Evolutionary conservation across 345 rosid species (phyloP).

Genomic region (Eucalyptus dawsonii): DNA sequence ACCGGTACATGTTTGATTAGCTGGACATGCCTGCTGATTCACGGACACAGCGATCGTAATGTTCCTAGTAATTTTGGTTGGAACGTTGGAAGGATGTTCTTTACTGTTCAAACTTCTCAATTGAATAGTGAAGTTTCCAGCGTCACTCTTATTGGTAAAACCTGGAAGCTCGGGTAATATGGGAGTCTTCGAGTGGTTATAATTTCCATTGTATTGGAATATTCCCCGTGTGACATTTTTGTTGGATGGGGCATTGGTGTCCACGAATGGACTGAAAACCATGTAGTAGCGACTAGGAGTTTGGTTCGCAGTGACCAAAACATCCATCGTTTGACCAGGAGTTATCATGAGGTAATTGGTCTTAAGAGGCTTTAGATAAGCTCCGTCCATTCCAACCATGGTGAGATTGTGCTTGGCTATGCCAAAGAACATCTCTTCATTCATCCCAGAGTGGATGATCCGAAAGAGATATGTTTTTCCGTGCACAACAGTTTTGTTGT

Average conservation of each 20-base stretch:
- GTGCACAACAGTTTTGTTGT: neutral
- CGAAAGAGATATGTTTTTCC: neutral
- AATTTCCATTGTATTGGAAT: neutral
- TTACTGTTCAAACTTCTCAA: neutral
- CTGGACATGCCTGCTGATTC: neutral
- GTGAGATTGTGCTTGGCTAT: neutral
- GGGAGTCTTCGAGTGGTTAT: neutral
- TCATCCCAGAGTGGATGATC: neutral
- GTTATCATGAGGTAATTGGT: neutral
- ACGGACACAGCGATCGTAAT: neutral
- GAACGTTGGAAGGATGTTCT: neutral
- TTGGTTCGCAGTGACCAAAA: neutral
- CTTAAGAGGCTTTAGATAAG: neutral
- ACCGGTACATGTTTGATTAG: neutral
- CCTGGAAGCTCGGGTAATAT: neutral
- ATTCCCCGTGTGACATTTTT: neutral
- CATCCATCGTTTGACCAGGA: neutral
- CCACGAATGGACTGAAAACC: neutral
- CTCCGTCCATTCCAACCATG: neutral
- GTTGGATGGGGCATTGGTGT: neutral
- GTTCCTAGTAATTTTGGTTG: neutral
- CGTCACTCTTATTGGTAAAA: neutral
- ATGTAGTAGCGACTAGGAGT: neutral
- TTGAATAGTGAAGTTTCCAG: neutral
- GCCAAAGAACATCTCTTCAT: neutral